Conservation (phyloP, 2,329 filamentous ascomycete species). For the Paecilomyces dactylethromorphus region DNA sequence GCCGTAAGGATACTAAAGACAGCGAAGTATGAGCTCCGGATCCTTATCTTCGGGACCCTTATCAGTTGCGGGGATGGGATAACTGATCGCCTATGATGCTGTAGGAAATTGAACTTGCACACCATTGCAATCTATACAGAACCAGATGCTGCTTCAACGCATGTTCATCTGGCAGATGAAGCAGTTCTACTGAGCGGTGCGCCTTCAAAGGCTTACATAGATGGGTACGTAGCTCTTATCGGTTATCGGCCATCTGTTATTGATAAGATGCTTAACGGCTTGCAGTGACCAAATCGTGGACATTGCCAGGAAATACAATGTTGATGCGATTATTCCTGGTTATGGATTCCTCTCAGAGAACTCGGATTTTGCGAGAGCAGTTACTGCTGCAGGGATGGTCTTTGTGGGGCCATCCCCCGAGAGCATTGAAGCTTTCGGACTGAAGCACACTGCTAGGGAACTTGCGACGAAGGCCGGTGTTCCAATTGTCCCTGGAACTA, state of each 20-base stretch:
- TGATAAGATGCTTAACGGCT: background rate
- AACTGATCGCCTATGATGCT: slow-evolving; percentile 1
- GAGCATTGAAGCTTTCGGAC: slow-evolving; percentile 50
- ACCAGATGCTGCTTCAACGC: slow-evolving; percentile 48
- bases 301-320: slow-evolving; percentile 44
- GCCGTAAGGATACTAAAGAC: slow-evolving; percentile 48
- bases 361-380: slow-evolving; percentile 51
- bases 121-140: slow-evolving; percentile 55
- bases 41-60: background rate
- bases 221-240: slow-evolving; percentile 14
- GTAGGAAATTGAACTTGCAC: slow-evolving; percentile 38
- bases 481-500: slow-evolving; percentile 50
- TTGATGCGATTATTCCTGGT: slow-evolving; percentile 57
- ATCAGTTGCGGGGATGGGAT: background rate
- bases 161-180: slow-evolving; percentile 49
- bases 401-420: slow-evolving; percentile 55
- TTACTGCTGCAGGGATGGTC: slow-evolving; percentile 48
- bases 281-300: slow-evolving; percentile 34
- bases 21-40: slow-evolving; percentile 28
- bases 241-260: background rate
- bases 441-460: slow-evolving; percentile 53
- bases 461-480: slow-evolving; percentile 48
- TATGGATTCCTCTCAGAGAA: slow-evolving; percentile 64
- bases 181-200: slow-evolving; percentile 45
- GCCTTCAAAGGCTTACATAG: slow-evolving; percentile 45